These are phyloP conservation scores for Chlorella variabilis DNA, from an alignment of 163 green algal genomes.

Conservation along the genomic window DNA sequence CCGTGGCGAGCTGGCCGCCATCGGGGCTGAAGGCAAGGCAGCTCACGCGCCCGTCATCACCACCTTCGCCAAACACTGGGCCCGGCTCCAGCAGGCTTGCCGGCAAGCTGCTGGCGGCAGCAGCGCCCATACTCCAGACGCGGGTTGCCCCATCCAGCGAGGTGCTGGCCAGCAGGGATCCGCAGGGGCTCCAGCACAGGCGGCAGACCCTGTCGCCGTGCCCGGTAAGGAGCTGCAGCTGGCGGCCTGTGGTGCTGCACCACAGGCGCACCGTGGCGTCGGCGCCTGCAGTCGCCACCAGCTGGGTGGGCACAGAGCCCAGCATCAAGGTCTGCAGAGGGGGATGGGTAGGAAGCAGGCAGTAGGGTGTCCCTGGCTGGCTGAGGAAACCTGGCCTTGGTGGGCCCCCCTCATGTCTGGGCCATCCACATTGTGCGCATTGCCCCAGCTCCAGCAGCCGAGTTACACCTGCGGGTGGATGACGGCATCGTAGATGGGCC, in stretches of 20 bases:
- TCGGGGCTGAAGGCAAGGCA: constrained; percentile 42
- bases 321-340: not conserved
- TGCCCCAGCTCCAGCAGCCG: too few relatives aligned
- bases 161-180: constrained; percentile 13
- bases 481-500: constrained; percentile 10
- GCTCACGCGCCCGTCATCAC: constrained; percentile 8
- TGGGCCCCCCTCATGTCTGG: too few relatives aligned
- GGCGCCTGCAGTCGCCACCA: constrained; percentile 27
- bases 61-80: not conserved
- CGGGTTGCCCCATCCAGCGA: constrained; percentile 35
- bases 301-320: constrained; percentile 2
- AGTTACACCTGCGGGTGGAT: constrained; percentile 2
- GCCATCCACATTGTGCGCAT: too few relatives aligned
- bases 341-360: too few relatives aligned
- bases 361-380: too few relatives aligned
- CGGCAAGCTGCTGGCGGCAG: not conserved
- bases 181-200: constrained; percentile 19
- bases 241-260: constrained; percentile 21
- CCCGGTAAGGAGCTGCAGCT: constrained; percentile 23
- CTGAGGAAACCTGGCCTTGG: too few relatives aligned
- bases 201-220: constrained; percentile 32
- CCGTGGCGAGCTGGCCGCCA: constrained; percentile 84
- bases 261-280: constrained; percentile 13
- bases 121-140: constrained; percentile 22
- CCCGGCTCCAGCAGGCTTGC: not conserved